phyloP scores from a whole-genome alignment of 768 basidiomycete species.

The Rhodocollybia butyracea region DNA sequence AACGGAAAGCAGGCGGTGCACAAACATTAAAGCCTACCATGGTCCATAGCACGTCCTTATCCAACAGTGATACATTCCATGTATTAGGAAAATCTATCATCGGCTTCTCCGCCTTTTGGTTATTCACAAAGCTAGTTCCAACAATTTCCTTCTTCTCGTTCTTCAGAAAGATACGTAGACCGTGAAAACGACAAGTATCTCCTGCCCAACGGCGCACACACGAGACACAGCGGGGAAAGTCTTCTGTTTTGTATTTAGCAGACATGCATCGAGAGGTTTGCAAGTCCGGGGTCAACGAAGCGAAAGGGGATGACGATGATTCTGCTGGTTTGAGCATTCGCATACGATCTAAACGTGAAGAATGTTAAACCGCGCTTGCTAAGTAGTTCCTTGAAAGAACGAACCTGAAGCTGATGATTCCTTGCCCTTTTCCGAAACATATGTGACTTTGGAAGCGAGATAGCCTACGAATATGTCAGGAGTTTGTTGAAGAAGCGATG shows the following conservation, averaged over 20 bases:
- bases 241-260: constrained; percentile 66
- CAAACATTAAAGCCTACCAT: constrained; percentile 44
- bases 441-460: constrained; percentile 43
- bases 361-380: constrained; percentile 5
- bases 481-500: not conserved
- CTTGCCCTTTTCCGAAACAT: constrained; percentile 43
- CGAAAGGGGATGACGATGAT: constrained; percentile 1
- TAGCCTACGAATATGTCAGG: constrained; percentile 32
- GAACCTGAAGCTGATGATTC: constrained; percentile 39
- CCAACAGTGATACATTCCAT: constrained; percentile 63
- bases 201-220: constrained; percentile 87
- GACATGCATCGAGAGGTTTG: constrained; percentile 87
- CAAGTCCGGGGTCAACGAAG: constrained; percentile 54
- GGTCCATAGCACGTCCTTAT: constrained; percentile 48
- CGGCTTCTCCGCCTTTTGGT: constrained; percentile 52
- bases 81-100: constrained; percentile 59
- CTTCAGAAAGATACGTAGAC: constrained; percentile 76
- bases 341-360: constrained; percentile 18
- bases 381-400: constrained; percentile 12
- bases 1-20: not conserved
- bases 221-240: constrained; percentile 77
- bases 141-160: constrained; percentile 55
- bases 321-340: constrained; percentile 28
- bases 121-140: constrained; percentile 69
- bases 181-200: constrained; percentile 84